Base-by-base conservation (phyloP, 352 stramenopile genomes). In the Phytophthora fragariae region DNA sequence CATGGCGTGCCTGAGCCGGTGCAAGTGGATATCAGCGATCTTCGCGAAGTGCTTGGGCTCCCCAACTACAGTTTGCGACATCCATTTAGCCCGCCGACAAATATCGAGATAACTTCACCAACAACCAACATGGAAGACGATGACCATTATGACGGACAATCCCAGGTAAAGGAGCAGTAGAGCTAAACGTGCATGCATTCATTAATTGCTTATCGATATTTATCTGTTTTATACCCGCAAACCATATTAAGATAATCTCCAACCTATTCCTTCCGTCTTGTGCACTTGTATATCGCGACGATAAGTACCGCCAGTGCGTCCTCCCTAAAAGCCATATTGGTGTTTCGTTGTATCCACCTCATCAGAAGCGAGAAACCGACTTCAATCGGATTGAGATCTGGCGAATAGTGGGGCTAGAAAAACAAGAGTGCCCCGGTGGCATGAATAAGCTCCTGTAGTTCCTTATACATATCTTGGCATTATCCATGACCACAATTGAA, bases 401-500 rank as follows among this genome's bases (percentile, higher is more conserved):
- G 58, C 29, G 58, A 57, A 19, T 65, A 65, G 58, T 4, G 57
- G 57, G 61, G 72, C 14, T 70, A 35, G 37, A 70, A 70, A 19
- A 75, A 70, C 1, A 75, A 62, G 57, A 98, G 97, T 12, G 93
- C 94, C 27, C 98, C 71, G 64, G 93, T 98, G 53, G 98, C 97
- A 77, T 92, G 97, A 50, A 98, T 95, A 61, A 98, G 96, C 60
- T 98, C 92, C 21, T 92, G 73, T 68, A 99, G 89, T 60, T 95
- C 94, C 21, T 91, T 84, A 77, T 98, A 99, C 65, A 99, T 96
- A 97, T 92, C n/a, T 80, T 81, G 0, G 82, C 65, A 37, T 78
- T 77, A 21, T 79, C 68, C 29, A 82, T 60, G 17, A 99, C 73
- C 49, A 99, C 72, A 53, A 95, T 89, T 1, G 82, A 84, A 17